These are phyloP conservation scores for Tetradesmus obliquus DNA, from an alignment of 139 green algal species.

Conservation along the genomic window DNA sequence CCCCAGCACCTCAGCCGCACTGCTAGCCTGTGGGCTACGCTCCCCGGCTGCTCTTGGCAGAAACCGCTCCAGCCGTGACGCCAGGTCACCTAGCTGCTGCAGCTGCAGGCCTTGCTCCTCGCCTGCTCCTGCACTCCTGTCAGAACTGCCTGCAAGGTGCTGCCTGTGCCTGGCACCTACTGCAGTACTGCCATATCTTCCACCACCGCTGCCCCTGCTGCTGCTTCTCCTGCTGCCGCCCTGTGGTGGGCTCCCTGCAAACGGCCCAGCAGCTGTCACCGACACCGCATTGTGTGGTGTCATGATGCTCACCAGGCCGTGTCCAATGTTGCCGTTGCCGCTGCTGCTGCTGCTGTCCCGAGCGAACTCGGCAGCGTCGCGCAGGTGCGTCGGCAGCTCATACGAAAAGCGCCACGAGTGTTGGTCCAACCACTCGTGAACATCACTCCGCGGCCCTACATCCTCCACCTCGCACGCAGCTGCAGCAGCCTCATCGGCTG, in stretches of 20 bases:
- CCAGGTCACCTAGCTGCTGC: background rate
- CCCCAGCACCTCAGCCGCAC: background rate
- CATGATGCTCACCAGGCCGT: background rate
- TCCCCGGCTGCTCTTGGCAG: background rate
- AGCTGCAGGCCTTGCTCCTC: background rate
- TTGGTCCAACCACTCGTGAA: slow-evolving; percentile 44
- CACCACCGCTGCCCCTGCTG: background rate
- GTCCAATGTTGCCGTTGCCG: background rate
- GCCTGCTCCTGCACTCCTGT: background rate
- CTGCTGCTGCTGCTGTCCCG: background rate
- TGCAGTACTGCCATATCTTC: background rate
- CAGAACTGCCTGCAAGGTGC: background rate
- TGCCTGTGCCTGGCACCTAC: background rate
- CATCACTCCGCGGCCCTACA: slow-evolving; percentile 11
- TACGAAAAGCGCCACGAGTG: slow-evolving; percentile 31
- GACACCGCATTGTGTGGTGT: background rate
- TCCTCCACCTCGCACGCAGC: background rate
- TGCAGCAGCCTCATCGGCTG: background rate
- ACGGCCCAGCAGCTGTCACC: background rate
- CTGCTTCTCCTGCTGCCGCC: background rate
- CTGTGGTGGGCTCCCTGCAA: background rate
- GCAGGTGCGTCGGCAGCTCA: slow-evolving; percentile 13
- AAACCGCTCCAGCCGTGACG: background rate
- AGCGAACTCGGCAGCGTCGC: slow-evolving; percentile 4
- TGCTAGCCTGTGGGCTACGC: background rate